These are phyloP conservation scores for Nectriaceae sp. DNA, from an alignment of 2,329 filamentous ascomycete genomes.

Conservation along the genomic window DNA sequence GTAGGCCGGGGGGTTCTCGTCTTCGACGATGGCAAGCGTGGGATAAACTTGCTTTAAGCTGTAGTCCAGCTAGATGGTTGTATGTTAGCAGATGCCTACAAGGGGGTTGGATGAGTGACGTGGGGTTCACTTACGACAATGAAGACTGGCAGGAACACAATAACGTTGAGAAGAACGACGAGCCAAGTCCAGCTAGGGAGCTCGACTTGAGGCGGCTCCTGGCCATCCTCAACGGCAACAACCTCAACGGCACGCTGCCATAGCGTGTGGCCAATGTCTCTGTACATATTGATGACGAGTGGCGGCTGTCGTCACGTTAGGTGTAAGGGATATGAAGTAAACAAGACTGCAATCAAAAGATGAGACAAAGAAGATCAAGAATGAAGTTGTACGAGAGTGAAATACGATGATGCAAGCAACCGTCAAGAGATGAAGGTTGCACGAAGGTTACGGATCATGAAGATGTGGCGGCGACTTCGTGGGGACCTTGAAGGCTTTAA, in stretches of 20 bases:
- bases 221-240: slow-evolving; percentile 32
- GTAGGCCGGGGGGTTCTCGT: slow-evolving; percentile 58
- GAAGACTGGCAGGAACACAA: slow-evolving; percentile 48
- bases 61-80: slow-evolving; percentile 46
- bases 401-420: neutral
- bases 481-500: too few relatives aligned
- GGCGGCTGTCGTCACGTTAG: neutral
- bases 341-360: neutral
- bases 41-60: slow-evolving; percentile 53
- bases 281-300: slow-evolving; percentile 18
- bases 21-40: slow-evolving; percentile 59
- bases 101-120: neutral
- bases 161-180: slow-evolving; percentile 41
- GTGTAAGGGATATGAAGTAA: too few relatives aligned
- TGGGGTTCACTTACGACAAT: slow-evolving; percentile 39
- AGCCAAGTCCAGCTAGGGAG: slow-evolving; percentile 43
- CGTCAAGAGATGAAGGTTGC: too few relatives aligned
- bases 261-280: slow-evolving; percentile 16
- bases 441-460: too few relatives aligned
- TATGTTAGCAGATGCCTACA: neutral
- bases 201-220: slow-evolving; percentile 24
- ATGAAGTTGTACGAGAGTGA: neutral
- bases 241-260: slow-evolving; percentile 38
- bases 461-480: too few relatives aligned
- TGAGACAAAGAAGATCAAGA: neutral